phyloP scores from a whole-genome alignment of 352 stramenopile species.

The Globisporangium canariense region DNA sequence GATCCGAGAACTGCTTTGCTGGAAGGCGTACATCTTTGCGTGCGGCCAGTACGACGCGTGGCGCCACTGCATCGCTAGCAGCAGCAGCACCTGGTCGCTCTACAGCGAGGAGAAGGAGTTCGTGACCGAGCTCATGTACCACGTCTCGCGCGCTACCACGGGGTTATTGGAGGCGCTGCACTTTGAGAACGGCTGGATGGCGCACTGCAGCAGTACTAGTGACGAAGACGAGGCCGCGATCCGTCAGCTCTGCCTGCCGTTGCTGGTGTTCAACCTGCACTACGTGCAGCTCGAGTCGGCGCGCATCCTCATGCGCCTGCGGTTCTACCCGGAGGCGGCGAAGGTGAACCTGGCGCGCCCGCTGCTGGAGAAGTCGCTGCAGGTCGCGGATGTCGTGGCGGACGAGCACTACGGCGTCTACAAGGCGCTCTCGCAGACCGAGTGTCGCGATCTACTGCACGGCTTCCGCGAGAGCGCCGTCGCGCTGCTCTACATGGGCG shows the following conservation, averaged over 20 bases:
- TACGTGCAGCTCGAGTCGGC: constrained; percentile 77
- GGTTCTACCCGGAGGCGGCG: constrained; percentile 52
- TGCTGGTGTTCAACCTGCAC: constrained; percentile 70
- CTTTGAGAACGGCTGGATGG: constrained; percentile 79
- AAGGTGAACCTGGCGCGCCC: constrained; percentile 55
- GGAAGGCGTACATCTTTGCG: constrained; percentile 67
- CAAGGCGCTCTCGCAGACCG: constrained; percentile 48
- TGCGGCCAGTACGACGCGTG: constrained; percentile 67
- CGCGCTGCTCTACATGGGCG: constrained; percentile 27
- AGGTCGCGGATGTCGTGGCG: constrained; percentile 74
- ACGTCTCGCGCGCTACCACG: constrained; percentile 47
- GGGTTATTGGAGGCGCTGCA: constrained; percentile 69
- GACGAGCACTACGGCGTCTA: constrained; percentile 76
- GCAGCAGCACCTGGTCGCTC: constrained; percentile 19
- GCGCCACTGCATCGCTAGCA: constrained; percentile 49
- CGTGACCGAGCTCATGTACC: constrained; percentile 72
- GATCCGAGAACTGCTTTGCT: constrained; percentile 65
- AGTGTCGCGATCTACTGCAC: constrained; percentile 66
- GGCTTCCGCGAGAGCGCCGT: constrained; percentile 68
- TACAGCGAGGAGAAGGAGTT: constrained; percentile 82
- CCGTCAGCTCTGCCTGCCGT: constrained; percentile 56
- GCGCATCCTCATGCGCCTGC: constrained; percentile 65
- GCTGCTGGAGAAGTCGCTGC: constrained; percentile 67
- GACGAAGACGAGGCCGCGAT: constrained; percentile 40
- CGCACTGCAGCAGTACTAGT: constrained; percentile 37